These are phyloP conservation scores for Neonectria hederae DNA, from an alignment of 2,329 filamentous ascomycete species.

Conservation along the genomic window DNA sequence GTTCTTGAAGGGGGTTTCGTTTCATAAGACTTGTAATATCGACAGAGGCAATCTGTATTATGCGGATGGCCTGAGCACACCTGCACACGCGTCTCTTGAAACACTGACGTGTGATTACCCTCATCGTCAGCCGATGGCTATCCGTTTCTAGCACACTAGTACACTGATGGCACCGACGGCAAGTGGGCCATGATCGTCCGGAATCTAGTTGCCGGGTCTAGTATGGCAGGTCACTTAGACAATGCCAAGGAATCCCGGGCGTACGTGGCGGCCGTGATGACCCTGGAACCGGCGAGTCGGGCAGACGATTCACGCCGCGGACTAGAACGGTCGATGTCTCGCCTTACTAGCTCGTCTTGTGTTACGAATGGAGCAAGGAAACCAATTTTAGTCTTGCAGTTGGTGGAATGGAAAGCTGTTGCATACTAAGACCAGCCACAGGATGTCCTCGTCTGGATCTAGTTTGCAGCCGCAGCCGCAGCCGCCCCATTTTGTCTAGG, in stretches of 20 bases:
- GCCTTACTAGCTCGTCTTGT: background rate
- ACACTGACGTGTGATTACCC: constrained; percentile 3
- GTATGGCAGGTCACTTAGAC: background rate
- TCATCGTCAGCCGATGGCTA: constrained; percentile 9
- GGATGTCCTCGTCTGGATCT: background rate
- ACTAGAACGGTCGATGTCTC: background rate
- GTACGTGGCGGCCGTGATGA: constrained; percentile 10
- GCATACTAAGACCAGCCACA: background rate
- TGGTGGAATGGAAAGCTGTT: background rate
- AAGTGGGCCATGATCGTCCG: constrained; percentile 7
- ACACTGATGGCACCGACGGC: constrained; percentile 9
- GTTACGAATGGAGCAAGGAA: background rate
- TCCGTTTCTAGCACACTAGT: constrained; percentile 12
- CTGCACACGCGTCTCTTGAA: background rate
- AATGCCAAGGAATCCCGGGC: background rate
- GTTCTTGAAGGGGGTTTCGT: background rate
- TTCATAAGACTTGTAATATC: background rate
- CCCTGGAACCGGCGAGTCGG: background rate
- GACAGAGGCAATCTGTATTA: background rate
- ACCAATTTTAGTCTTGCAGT: background rate
- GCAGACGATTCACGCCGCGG: background rate
- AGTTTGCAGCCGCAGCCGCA: background rate
- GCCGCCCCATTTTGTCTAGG: background rate
- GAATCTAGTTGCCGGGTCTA: constrained; percentile 2
- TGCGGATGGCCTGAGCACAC: background rate